Conservation (phyloP, 2,329 filamentous ascomycete genomes). For the Fusarium kyushuense region DNA sequence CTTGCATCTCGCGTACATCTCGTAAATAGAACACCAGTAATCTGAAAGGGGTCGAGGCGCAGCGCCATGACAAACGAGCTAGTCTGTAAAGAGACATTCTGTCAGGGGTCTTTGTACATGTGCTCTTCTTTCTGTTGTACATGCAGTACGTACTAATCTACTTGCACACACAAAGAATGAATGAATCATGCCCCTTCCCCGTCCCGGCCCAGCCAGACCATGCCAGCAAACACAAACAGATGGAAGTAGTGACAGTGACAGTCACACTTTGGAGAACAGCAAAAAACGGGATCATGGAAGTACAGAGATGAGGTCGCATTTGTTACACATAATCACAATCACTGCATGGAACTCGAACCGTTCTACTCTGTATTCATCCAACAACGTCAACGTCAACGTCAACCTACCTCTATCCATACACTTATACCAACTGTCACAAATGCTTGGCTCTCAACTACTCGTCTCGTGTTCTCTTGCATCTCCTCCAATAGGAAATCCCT, state of each 20-base stretch:
- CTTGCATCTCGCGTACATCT: constrained; percentile 20
- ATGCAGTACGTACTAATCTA: neutral
- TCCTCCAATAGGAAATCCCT: constrained; percentile 11
- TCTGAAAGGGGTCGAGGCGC: constrained; percentile 29
- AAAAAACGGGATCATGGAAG: neutral
- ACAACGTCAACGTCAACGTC: no score
- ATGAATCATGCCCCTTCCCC: neutral
- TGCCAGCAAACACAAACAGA: neutral
- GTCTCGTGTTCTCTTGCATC: constrained; percentile 1
- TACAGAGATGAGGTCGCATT: constrained; percentile 4
- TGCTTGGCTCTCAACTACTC: neutral
- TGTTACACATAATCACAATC: neutral
- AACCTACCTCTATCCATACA: no score
- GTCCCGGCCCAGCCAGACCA: neutral
- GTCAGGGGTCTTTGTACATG: constrained; percentile 8
- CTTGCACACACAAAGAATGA: neutral
- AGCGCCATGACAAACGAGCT: constrained; percentile 20
- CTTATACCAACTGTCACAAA: constrained; percentile 12
- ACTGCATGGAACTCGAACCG: neutral
- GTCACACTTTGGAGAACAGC: neutral
- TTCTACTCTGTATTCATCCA: neutral
- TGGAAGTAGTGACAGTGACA: neutral
- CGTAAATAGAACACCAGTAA: constrained; percentile 32
- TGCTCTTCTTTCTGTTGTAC: neutral
- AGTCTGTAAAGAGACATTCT: constrained; percentile 5